phyloP scores from a whole-genome alignment of 2,329 filamentous ascomycete species.

The Clonostachys byssicola region DNA sequence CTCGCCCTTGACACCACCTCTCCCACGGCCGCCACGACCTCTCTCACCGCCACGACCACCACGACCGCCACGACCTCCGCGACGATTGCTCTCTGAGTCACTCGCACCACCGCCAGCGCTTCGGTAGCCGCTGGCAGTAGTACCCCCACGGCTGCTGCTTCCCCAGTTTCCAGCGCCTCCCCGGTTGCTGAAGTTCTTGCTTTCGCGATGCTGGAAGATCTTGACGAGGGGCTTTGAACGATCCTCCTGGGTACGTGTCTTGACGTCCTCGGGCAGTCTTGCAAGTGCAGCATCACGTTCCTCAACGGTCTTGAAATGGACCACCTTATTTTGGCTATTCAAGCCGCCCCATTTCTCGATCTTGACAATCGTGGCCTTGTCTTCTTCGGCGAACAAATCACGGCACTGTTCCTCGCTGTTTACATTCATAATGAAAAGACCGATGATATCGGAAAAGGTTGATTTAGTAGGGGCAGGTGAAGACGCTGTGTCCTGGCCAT shows the following conservation, averaged over 20 bases:
- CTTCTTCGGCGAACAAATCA: constrained; percentile 78
- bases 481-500: constrained; percentile 46
- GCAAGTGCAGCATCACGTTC: constrained; percentile 78
- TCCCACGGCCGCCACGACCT: constrained; percentile 50
- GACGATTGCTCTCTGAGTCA: constrained; percentile 56
- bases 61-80: constrained; percentile 50
- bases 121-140: constrained; percentile 70
- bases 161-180: constrained; percentile 67
- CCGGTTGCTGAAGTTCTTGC: constrained; percentile 49
- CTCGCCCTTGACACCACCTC: constrained; percentile 56
- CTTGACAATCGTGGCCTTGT: constrained; percentile 74
- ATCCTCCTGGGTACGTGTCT: constrained; percentile 67
- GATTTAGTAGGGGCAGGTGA: constrained; percentile 57
- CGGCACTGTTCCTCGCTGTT: constrained; percentile 79
- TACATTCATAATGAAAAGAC: constrained; percentile 85
- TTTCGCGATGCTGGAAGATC: constrained; percentile 70
- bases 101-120: constrained; percentile 78
- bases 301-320: constrained; percentile 75
- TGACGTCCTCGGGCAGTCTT: constrained; percentile 70
- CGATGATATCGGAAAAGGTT: constrained; percentile 66
- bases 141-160: constrained; percentile 58
- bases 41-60: constrained; percentile 56
- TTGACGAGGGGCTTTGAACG: constrained; percentile 78
- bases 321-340: constrained; percentile 62
- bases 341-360: constrained; percentile 75